phyloP scores from a whole-genome alignment of 768 basidiomycete genomes.

The Tricholoma hemisulphureum region DNA sequence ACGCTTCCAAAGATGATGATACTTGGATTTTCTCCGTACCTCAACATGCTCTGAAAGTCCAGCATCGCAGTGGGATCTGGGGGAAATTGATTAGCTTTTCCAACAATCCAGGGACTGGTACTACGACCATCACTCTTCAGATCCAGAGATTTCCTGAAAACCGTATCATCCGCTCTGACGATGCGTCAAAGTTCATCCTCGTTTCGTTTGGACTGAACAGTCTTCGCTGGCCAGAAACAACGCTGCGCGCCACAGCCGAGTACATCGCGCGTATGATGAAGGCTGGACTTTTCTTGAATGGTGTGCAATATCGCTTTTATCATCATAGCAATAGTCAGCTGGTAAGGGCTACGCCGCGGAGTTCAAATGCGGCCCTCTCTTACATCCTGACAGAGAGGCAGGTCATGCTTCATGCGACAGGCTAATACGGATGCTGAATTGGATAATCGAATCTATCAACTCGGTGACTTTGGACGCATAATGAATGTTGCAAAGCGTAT shows the following conservation, averaged over 20 bases:
- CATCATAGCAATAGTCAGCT: constrained; percentile 72
- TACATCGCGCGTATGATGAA: constrained; percentile 58
- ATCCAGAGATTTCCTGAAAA: constrained; percentile 53
- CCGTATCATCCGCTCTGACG: constrained; percentile 57
- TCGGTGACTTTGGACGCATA: constrained; percentile 59
- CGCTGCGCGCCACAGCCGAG: constrained; percentile 46
- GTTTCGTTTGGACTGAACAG: constrained; percentile 43
- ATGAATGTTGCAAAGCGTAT: constrained; percentile 65
- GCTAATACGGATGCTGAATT: constrained; percentile 55
- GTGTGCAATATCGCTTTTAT: constrained; percentile 63
- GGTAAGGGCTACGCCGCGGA: constrained; percentile 32
- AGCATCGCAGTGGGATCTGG: constrained; percentile 25
- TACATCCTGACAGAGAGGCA: constrained; percentile 41
- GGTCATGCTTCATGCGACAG: constrained; percentile 61
- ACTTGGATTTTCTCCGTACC: constrained; percentile 50
- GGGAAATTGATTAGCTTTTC: constrained; percentile 56
- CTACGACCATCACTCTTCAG: constrained; percentile 46
- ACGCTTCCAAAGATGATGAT: constrained; percentile 47
- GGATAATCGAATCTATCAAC: constrained; percentile 52
- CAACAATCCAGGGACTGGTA: constrained; percentile 21
- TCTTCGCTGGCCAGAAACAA: constrained; percentile 54
- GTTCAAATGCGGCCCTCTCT: neutral
- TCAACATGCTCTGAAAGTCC: constrained; percentile 23
- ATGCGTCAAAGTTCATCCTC: constrained; percentile 54
- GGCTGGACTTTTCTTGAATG: constrained; percentile 56